phyloP scores from a whole-genome alignment of 176 grass and related monocot species.

The Oryza punctata region DNA sequence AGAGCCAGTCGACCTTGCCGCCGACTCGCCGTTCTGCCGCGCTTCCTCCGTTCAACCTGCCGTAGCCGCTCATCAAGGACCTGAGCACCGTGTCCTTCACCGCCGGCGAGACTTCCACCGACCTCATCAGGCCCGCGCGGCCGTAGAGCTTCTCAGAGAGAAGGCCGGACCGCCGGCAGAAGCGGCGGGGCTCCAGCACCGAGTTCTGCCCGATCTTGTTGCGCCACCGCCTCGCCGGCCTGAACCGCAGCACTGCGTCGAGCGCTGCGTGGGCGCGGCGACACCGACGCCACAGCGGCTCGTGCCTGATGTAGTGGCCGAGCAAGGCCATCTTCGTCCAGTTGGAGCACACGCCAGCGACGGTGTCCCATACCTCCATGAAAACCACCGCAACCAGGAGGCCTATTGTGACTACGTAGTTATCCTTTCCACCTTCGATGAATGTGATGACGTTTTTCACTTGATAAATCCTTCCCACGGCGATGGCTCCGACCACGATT shows the following conservation, averaged over 20 bases:
- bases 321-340: constrained; percentile 52
- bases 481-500: constrained; percentile 11
- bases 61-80: constrained; percentile 1
- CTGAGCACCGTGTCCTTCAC: constrained; percentile 15
- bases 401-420: neutral
- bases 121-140: constrained; percentile 13
- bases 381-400: neutral
- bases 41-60: neutral
- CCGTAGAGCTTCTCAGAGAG: constrained; percentile 1
- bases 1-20: constrained; percentile 2
- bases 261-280: neutral
- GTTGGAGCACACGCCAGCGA: constrained; percentile 35
- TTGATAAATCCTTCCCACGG: neutral
- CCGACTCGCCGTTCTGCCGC: neutral
- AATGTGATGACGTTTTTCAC: fast-evolving
- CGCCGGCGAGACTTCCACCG: neutral
- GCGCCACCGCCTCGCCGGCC: constrained; percentile 16
- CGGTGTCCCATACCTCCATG: constrained; percentile 14
- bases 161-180: neutral
- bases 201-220: constrained; percentile 42
- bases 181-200: constrained; percentile 26
- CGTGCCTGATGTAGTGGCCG: constrained; percentile 17
- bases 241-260: neutral
- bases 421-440: fast-evolving
- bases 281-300: neutral